Base-by-base conservation (phyloP, 78 protist species). In the Dictyostelium intermedium region DNA sequence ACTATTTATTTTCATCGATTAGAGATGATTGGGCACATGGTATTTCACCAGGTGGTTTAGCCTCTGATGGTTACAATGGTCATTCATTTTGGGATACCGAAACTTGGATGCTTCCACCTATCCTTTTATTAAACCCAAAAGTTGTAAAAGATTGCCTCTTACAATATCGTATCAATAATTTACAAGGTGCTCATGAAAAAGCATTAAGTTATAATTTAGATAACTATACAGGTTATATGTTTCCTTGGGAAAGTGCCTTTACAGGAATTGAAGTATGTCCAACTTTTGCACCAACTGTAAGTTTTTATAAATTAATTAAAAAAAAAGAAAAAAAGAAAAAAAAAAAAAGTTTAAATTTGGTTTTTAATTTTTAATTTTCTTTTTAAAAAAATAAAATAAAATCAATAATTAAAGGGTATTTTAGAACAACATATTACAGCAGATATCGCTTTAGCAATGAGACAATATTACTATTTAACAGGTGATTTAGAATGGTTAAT, bases 51-150 rank as follows among this genome's bases (percentile, higher is more conserved):
- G 96, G 96, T 10, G 41, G 78, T 18, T 63, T 93, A 18, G 45
- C 92, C 2, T 79, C 85, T 5, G 56, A 84, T 37, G 92, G 93
- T 20, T 93, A 93, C 34, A 37, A 93, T 53, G 96, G 96, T 39
- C 96, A 93, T 50, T 34, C 27, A 2, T 93, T 93, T 69, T 93
- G 91, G 96, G 96, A 93, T 66, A 20, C 91, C 2, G 96, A 93
- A 27, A 93, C 87, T 30, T 63, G 50, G 45, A 91, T 91, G 84
- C 77, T 45, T 69, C 91, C 91, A 23, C 78, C 85, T 4, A 30
- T 93, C 11, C 11, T 84, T 4, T 8, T 50, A 16, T 56, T 93
- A 7, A 34, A 80, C 34, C 86, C 96, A 79, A 16, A 10, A 7
- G 1, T 85, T 13, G 85, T 91, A 10, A 30, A n/a, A 34, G 83